Conservation (phyloP, 495 filamentous ascomycete genomes). For the Podospora pseudopauciseta region DNA sequence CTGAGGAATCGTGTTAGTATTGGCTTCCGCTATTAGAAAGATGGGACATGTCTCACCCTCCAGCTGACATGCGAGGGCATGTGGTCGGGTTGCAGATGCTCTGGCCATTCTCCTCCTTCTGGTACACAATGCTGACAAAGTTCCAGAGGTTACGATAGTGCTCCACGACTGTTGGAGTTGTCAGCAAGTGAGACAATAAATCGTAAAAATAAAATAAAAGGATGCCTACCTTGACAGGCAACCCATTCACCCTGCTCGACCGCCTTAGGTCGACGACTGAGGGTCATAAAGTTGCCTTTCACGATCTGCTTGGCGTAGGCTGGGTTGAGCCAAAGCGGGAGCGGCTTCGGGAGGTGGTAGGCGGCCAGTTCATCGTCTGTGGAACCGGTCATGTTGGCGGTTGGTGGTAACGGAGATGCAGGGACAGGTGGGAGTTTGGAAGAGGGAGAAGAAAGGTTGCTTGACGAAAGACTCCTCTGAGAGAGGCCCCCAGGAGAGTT, state of each 20-base stretch:
- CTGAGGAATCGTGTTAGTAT: conserved; percentile 41
- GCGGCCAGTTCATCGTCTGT: conserved; percentile 45
- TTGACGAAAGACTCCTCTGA: conserved; percentile 46
- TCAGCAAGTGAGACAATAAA: neutral
- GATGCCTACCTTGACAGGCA: conserved; percentile 76
- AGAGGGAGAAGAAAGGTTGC: conserved; percentile 48
- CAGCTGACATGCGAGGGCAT: conserved; percentile 90
- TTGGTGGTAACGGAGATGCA: conserved; percentile 35
- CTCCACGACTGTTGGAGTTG: conserved; percentile 65
- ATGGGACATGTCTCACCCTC: conserved; percentile 58
- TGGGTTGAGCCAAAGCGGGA: conserved; percentile 51
- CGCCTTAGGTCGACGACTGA: conserved; percentile 82
- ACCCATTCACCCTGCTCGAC: conserved; percentile 92
- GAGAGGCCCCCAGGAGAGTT: conserved; percentile 43
- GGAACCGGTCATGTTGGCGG: conserved; percentile 30
- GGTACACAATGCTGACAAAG: conserved; percentile 78
- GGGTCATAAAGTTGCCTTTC: conserved; percentile 92
- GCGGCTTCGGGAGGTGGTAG: conserved; percentile 49
- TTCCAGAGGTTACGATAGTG: conserved; percentile 82
- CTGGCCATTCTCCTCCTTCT: conserved; percentile 65
- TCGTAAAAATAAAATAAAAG: neutral
- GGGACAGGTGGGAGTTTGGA: conserved; percentile 54
- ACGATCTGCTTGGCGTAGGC: conserved; percentile 82
- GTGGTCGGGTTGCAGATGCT: conserved; percentile 76
- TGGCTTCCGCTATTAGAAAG: neutral